Evolutionary conservation across 2,329 filamentous ascomycete genomes (phyloP).

Genomic region (Phialophora macrospora): DNA sequence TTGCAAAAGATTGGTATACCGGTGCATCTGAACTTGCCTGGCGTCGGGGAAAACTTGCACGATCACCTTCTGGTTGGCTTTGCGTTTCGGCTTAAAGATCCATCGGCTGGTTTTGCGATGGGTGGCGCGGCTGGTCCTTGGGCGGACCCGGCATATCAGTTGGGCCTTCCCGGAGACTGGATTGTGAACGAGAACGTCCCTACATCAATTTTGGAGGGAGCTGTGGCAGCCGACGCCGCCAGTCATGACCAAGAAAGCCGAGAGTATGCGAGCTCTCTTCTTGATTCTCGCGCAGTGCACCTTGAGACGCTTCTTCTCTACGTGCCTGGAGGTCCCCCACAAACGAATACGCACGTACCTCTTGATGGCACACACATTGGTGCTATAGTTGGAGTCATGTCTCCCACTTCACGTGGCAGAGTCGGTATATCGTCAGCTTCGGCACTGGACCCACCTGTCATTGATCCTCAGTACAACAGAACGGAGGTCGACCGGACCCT

Average conservation of each 20-base stretch:
- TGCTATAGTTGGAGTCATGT: conserved; percentile 34
- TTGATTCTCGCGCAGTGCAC: conserved; percentile 12
- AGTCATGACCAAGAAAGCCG: conserved; percentile 16
- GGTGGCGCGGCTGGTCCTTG: conserved; percentile 43
- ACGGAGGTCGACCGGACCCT: conserved; percentile 22
- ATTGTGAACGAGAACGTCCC: conserved; percentile 42
- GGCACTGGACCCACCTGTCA: conserved; percentile 29
- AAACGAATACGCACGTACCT: conserved; percentile 31
- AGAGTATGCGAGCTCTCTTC: conserved; percentile 16
- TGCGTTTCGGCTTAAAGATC: conserved; percentile 23
- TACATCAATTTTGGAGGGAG: conserved; percentile 42
- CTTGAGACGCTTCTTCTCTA: conserved; percentile 40
- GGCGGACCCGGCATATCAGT: conserved; percentile 44
- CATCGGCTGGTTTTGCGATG: conserved; percentile 44
- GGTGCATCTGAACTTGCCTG: conserved; percentile 60
- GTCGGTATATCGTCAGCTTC: conserved; percentile 25
- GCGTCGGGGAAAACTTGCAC: conserved; percentile 68
- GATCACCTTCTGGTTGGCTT: conserved; percentile 50
- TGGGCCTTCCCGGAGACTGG: conserved; percentile 48
- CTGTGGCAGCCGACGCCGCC: conserved; percentile 45
- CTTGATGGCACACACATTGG: conserved; percentile 41
- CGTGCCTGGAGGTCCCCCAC: conserved; percentile 34
- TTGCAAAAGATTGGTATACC: conserved; percentile 60
- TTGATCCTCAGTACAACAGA: conserved; percentile 44
- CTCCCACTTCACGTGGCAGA: conserved; percentile 38